Base-by-base conservation (phyloP, 208 protist genomes). In the Angomonas ambiguus region DNA sequence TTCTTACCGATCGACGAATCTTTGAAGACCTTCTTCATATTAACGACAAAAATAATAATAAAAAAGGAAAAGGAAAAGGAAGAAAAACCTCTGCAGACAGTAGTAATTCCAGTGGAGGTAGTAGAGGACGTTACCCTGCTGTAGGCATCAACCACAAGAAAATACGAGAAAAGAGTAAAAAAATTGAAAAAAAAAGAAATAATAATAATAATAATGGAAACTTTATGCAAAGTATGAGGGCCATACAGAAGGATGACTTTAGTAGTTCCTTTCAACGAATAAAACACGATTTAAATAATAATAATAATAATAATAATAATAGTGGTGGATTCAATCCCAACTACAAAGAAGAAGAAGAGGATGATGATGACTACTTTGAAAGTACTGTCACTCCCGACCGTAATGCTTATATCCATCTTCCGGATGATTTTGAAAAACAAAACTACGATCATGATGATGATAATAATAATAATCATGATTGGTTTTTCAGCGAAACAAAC, bases 1-100 rank as follows among this genome's bases (percentile, higher is more conserved):
- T 93, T 55, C 84, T 86, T 48, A 65, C 82, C 20, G 87, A 93
- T 64, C 81, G 74, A 27, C 59, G 78, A 59, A 79, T 80, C 24
- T 80, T 73, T 22, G 62, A 80, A 66, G 65, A 32, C 8, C 38
- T 45, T 8, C 8, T 45, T 45, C 11, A 45, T n/a, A 45, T n/a
- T n/a, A 16, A 45, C 8, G 16, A 45, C 16, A 45, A 45, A 16
- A 45, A 45, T 16, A 45, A 45, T n/a, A 45, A 16, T 45, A 45
- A 45, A 45, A 45, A 45, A 45, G 38, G 38, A 16, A 45, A 8
- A 8, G 38, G 16, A 45, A 45, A 45, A 45, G 38, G 38, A 16
- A 45, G 16, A 45, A 45, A 16, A 45, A n/a, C 11, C 11, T 45
- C 16, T 45, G 1, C 38, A 76, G n/a, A n/a, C n/a, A n/a, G n/a